Conservation (phyloP, 768 basidiomycete species). For the Mycena maculata region DNA sequence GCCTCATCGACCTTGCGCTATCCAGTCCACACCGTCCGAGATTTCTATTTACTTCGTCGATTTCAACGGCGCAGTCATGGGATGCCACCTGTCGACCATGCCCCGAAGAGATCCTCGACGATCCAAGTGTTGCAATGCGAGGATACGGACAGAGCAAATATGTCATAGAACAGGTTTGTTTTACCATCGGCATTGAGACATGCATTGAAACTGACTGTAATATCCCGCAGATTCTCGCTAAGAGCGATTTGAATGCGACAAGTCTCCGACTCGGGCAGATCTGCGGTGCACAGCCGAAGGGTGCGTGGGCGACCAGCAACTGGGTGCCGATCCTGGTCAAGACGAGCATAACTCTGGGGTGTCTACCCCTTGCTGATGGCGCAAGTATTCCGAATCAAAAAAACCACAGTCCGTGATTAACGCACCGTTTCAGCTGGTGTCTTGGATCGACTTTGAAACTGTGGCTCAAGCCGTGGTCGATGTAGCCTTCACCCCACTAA, state of each 20-base stretch:
- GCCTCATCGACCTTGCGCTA: slow-evolving; percentile 53
- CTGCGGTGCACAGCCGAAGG: slow-evolving; percentile 46
- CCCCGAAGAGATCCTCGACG: slow-evolving; percentile 29
- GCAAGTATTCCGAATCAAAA: slow-evolving; percentile 31
- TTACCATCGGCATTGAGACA: background rate
- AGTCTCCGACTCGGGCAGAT: slow-evolving; percentile 50
- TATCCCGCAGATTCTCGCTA: slow-evolving; percentile 23
- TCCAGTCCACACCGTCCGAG: slow-evolving; percentile 15
- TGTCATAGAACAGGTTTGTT: slow-evolving; percentile 32
- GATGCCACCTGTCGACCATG: slow-evolving; percentile 22
- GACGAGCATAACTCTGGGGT: slow-evolving; percentile 44
- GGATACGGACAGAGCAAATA: slow-evolving; percentile 20
- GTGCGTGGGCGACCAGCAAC: slow-evolving; percentile 50
- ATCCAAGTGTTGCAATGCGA: background rate
- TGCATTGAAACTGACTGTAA: background rate
- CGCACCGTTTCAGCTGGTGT: slow-evolving; percentile 35
- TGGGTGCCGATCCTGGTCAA: slow-evolving; percentile 53
- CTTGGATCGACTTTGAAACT: slow-evolving; percentile 49
- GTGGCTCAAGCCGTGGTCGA: slow-evolving; percentile 46
- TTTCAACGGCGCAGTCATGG: slow-evolving; percentile 33
- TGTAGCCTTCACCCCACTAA: slow-evolving; percentile 37
- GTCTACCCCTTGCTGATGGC: slow-evolving; percentile 41
- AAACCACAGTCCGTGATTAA: slow-evolving; percentile 25
- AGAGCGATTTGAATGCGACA: slow-evolving; percentile 32
- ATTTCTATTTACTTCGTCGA: slow-evolving; percentile 35